Evolutionary conservation across 2,329 filamentous ascomycete genomes (phyloP), one percentile per base, ranked within the genome.

Genomic region (Colletotrichum sp.): DNA sequence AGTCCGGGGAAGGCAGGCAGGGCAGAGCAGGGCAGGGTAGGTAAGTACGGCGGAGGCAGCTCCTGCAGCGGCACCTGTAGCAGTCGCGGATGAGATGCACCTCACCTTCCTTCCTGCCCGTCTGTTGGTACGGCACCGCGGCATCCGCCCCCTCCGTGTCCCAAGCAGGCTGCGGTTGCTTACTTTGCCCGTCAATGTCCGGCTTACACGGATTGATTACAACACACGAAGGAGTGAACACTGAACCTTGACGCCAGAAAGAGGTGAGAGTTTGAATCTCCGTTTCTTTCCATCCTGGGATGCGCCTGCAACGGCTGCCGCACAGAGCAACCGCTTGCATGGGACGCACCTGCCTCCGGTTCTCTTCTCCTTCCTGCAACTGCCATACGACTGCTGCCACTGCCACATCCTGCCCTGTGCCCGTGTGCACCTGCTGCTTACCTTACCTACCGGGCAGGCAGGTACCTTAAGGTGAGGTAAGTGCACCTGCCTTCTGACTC

Each of bases 291-390:
- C 52, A 16, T 22, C 55, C 52, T 34, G 34, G 55, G 32, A 60
- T 62, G 67, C 26, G 28, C 68, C 57, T 36, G 55, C 34, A 70
- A 70, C 55, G 57, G 30, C n/a, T 16, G 39, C 52, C 68, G 59
- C 72, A 74, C 72, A 70, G 72, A 55, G 59, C 72, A 75, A 32
- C 60, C 12, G 72, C 28, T 75, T 71, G 68, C 62, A 67, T 68
- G 22, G 44, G 44, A 62, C 68, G 72, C 72, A 73, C 73, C 18
- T 68, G 70, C 73, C 70, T 59, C 26, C 64, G 9, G 73, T 75
- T 75, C 72, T 57, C 36, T 30, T 39, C 36, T 22, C 44, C 44
- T 8, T 48, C 44, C 44, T 48, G 44, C 44, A 48, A 48, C n/a
- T 48, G 6, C 44, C 44, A 22, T 48, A 48, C 44, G 10, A 48